Conservation (phyloP, 1,139 yeast genomes). For the Insectozyma bohioensis region DNA sequence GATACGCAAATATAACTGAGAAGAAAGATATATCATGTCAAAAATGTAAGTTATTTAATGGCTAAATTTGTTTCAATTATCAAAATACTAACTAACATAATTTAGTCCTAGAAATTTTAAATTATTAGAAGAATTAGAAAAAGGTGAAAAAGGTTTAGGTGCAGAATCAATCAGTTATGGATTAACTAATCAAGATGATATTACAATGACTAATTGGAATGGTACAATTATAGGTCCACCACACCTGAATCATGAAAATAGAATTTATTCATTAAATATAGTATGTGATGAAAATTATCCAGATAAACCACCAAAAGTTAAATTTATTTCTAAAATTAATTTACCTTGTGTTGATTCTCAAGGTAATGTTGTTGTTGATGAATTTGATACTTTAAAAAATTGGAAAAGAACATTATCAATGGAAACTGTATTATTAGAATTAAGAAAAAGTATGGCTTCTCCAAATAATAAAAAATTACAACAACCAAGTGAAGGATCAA, state of each 20-base stretch:
- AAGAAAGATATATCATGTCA: constrained; percentile 29
- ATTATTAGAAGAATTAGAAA: constrained; percentile 90
- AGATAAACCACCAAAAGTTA: constrained; percentile 79
- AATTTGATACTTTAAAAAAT: constrained; percentile 68
- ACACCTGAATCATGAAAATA: constrained; percentile 87
- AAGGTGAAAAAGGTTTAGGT: constrained; percentile 97
- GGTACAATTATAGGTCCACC: constrained; percentile 98
- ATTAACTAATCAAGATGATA: constrained; percentile 82
- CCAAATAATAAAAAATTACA: constrained; percentile 79
- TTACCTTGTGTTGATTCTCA: constrained; percentile 80
- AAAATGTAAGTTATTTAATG: constrained; percentile 35
- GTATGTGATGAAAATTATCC: constrained; percentile 88
- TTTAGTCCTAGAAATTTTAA: constrained; percentile 89
- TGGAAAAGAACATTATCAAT: constrained; percentile 91
- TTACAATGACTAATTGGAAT: constrained; percentile 91
- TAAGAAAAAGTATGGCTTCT: constrained; percentile 82
- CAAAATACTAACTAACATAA: neutral
- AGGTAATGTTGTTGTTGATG: constrained; percentile 63
- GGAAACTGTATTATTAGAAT: constrained; percentile 86
- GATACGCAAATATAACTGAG: neutral
- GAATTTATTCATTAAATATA: constrained; percentile 82
- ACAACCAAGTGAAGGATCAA: constrained; percentile 90
- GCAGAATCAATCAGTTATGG: constrained; percentile 97
- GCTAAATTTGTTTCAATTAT: neutral
- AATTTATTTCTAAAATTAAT: constrained; percentile 79